Conservation (phyloP, 768 basidiomycete genomes). For the Mrakia frigida region DNA sequence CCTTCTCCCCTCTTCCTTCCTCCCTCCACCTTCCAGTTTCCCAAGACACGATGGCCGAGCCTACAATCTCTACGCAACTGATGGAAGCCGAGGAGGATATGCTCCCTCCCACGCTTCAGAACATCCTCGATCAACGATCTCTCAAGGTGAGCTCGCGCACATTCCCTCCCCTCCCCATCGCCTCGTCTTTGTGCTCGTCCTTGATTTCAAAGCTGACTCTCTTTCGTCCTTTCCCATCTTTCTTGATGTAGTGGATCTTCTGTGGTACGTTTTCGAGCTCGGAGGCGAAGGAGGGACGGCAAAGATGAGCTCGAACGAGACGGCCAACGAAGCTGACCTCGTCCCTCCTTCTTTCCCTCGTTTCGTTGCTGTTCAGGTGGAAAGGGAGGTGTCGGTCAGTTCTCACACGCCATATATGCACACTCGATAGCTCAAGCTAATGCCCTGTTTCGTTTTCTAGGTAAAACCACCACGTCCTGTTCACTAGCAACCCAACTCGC, state of each 20-base stretch:
- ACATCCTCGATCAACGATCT: constrained; percentile 84
- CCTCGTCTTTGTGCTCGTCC: not conserved
- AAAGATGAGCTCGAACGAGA: not conserved
- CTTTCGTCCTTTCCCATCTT: not conserved
- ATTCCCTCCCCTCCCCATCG: not conserved
- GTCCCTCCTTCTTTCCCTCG: not conserved
- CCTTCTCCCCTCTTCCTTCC: too few relatives aligned
- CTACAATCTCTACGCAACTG: constrained; percentile 3
- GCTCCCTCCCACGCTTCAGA: constrained; percentile 71
- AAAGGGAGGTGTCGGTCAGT: constrained; percentile 94
- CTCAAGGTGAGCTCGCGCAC: constrained; percentile 10
- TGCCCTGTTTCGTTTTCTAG: constrained; percentile 47
- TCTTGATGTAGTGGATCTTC: constrained; percentile 88
- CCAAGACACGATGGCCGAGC: constrained; percentile 11
- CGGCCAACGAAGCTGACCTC: not conserved
- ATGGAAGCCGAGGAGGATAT: constrained; percentile 28
- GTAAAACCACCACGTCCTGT: constrained; percentile 97
- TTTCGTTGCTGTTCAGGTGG: constrained; percentile 58
- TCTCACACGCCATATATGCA: too few relatives aligned
- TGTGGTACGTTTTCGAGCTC: constrained; percentile 62
- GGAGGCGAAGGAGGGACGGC: not conserved
- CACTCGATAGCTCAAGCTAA: not conserved
- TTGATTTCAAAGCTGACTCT: not conserved
- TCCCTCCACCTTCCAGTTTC: not conserved
- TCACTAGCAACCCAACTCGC: constrained; percentile 96